Evolutionary conservation across 495 filamentous ascomycete species (phyloP), one percentile per base, ranked within the genome.

Genomic region (Echria macrotheca): DNA sequence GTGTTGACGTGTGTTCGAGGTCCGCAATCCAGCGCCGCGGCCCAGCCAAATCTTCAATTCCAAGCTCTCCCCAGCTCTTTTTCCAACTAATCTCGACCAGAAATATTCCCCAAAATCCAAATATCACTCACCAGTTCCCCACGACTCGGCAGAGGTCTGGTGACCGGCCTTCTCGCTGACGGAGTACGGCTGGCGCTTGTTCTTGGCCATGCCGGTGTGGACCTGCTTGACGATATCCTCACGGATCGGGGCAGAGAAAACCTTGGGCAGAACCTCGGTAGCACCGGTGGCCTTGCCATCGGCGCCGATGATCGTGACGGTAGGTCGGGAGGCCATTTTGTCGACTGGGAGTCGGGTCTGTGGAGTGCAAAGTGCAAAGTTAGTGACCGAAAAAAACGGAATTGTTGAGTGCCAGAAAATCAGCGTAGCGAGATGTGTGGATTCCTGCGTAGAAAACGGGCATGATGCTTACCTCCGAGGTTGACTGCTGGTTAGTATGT

Each of bases 101-200:
- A n/a, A n/a, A n/a, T 4, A 41, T 21, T 3, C 12, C 38, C 36
- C 40, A 49, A 46, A 47, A 10, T 49, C 36, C 31, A 44, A 49
- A 55, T 43, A 52, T 49, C 63, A 86, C 91, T 79, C 72, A 96
- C 93, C 93, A 80, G 93, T 98, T 82, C 93, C 93, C 93, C 93
- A 98, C 56, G 94, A 97, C 80, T 97, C 94, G 70, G 93, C 93
- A 68, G 89, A 96, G 61, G 93, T 98, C 75, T 98, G 93, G 75
- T 98, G 94, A 76, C 93, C 93, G 69, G 93, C 93, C 84, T 98
- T 98, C 86, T 96, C 91, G 84, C 89, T 95, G 80, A 98, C 93
- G 64, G 93, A 85, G 75, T 98, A 98, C 51, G 93, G 91, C 81
- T 98, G 93, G 71, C 93, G 84, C 84, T 94, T 95, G 83, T 98